phyloP scores from a whole-genome alignment of 2,329 filamentous ascomycete genomes.

The Colletotrichum simmondsii region DNA sequence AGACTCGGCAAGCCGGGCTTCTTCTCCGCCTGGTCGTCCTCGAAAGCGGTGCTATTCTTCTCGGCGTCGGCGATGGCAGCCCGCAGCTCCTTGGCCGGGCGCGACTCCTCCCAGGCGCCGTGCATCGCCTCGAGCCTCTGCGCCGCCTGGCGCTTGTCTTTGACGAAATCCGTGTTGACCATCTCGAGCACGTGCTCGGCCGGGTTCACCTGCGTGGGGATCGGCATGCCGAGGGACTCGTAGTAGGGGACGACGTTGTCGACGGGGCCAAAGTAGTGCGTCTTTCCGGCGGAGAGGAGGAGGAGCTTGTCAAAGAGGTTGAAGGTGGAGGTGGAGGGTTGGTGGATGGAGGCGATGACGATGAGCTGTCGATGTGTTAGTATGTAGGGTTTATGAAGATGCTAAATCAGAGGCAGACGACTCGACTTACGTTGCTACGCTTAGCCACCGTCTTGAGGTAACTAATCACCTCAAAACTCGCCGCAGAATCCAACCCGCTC shows the following conservation, averaged over 20 bases:
- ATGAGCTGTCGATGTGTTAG: conserved; percentile 64
- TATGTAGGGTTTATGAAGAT: no score
- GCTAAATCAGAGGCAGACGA: no score
- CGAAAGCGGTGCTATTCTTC: conserved; percentile 38
- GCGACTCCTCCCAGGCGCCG: conserved; percentile 64
- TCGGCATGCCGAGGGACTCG: conserved; percentile 64
- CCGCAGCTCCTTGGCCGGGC: conserved; percentile 32
- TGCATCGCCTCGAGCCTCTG: conserved; percentile 64
- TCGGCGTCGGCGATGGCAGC: conserved; percentile 26
- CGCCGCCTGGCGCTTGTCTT: conserved; percentile 57
- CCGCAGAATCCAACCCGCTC: conserved; percentile 82
- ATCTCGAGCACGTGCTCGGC: conserved; percentile 84
- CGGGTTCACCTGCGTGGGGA: conserved; percentile 80
- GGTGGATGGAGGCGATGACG: conserved; percentile 85
- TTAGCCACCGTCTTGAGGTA: conserved; percentile 76
- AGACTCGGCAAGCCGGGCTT: conserved; percentile 61
- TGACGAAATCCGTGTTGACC: conserved; percentile 80
- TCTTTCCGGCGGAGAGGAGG: conserved; percentile 76
- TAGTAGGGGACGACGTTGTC: conserved; percentile 71
- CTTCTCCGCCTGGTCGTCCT: conserved; percentile 43
- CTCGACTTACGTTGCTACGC: conserved; percentile 67
- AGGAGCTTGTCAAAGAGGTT: conserved; percentile 83
- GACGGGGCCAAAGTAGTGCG: conserved; percentile 79
- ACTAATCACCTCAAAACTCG: conserved; percentile 79
- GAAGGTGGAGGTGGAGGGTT: conserved; percentile 84